Base-by-base conservation (phyloP, 1,284 basidiomycete genomes). In the Ustilago curta region DNA sequence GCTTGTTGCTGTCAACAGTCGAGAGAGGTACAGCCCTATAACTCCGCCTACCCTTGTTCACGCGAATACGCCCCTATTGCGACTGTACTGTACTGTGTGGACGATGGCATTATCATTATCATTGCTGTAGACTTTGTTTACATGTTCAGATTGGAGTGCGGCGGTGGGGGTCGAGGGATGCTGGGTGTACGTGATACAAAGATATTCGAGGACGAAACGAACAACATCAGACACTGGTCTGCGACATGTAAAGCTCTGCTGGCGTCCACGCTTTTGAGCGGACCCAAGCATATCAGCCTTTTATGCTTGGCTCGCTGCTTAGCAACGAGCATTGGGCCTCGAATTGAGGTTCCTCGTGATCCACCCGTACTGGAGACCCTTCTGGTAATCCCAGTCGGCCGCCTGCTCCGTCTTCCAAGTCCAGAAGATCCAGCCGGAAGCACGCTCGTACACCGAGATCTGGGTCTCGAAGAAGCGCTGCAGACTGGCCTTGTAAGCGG, bases 391-490 rank as follows among this genome's bases (percentile, higher is more conserved):
- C 81, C 83, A 85, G 32, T 85, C 85, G 23, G 80, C 79, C 1
- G 82, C 81, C 49, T 60, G n/a, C 64, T 83, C 84, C 31, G 89
- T 91, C 88, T 92, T 92, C 91, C 91, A 93, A 11, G 91, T 89
- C 92, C 92, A 93, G 80, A 88, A 91, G n/a, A 91, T 87, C 91
- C 91, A 93, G 14, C 92, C 92, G 54, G 89, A 88, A 19, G 76
- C 76, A 19, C 63, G 61, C 74, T 85, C 84, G 69, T 85, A 86
- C 21, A 82, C 80, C 53, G 75, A 76, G 21, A 76, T 76, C 73
- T 97, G 95, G 0, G 92, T 92, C 84, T 95, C 94, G 89, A 91
- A 97, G 85, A 89, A 90, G 82, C 92, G 88, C 59, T 92, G 86
- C 58, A 98, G 86, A 88, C 92, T 93, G 0, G 88, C 89, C 89